Conservation (phyloP, 352 stramenopile genomes). For the Phytophthora brassicae region DNA sequence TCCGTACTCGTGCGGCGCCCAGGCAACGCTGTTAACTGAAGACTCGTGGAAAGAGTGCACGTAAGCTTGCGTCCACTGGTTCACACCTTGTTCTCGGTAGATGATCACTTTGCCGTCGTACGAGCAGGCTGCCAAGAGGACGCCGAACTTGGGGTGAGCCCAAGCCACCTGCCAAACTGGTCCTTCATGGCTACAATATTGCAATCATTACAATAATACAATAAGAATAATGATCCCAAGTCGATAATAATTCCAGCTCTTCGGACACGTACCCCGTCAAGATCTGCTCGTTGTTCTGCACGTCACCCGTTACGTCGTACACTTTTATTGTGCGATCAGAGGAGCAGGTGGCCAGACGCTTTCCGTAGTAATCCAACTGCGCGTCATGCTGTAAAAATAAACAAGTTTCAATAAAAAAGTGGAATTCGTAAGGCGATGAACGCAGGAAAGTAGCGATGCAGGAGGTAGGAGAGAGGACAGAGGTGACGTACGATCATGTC, state of each 20-base stretch:
- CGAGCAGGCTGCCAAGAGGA: slow-evolving; percentile 95
- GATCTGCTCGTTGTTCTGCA: slow-evolving; percentile 90
- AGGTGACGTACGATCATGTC: slow-evolving; percentile 93
- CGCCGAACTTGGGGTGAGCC: slow-evolving; percentile 98
- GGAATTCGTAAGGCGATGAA: slow-evolving; percentile 5
- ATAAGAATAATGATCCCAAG: not conserved
- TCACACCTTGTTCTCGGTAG: slow-evolving; percentile 92
- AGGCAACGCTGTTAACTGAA: slow-evolving; percentile 95
- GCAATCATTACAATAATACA: slow-evolving; percentile 5
- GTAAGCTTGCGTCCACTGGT: slow-evolving; percentile 95
- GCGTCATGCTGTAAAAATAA: slow-evolving; percentile 91
- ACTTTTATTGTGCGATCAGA: slow-evolving; percentile 98
- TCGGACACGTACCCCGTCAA: slow-evolving; percentile 79
- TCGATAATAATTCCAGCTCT: too few species aligned
- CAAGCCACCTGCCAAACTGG: slow-evolving; percentile 98
- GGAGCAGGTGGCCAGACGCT: slow-evolving; percentile 97
- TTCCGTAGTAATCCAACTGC: slow-evolving; percentile 99
- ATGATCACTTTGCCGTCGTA: slow-evolving; percentile 99
- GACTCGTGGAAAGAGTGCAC: slow-evolving; percentile 86
- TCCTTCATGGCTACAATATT: slow-evolving; percentile 86
- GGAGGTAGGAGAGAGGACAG: not conserved
- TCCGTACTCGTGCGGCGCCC: slow-evolving; percentile 97
- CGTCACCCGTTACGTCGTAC: slow-evolving; percentile 93
- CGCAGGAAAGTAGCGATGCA: not conserved
- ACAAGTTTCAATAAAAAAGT: slow-evolving; percentile 15